Evolutionary conservation across 352 stramenopile genomes (phyloP).

Genomic region (Thalassiosira oceanica): DNA sequence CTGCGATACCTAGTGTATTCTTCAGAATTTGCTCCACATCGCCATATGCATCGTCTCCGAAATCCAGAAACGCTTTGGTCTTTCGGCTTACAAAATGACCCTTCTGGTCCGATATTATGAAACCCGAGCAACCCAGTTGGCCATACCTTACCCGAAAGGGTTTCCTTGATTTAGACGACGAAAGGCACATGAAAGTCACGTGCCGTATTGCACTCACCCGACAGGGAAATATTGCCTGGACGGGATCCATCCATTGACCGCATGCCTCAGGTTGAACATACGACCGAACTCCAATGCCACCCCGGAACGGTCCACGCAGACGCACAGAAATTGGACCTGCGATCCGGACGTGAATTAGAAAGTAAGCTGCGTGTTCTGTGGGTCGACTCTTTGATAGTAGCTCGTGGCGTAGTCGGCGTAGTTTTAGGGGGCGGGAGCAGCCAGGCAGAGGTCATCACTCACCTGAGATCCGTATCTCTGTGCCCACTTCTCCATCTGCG

Average conservation of each 20-base stretch:
- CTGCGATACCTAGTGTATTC: slow-evolving; percentile 14
- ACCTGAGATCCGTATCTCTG: not conserved
- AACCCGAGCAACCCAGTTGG: slow-evolving; percentile 56
- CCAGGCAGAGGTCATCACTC: too few relatives aligned
- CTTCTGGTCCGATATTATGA: slow-evolving; percentile 46
- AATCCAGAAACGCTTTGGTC: slow-evolving; percentile 43
- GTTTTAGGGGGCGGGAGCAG: too few relatives aligned
- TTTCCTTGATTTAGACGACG: not conserved
- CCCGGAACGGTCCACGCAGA: slow-evolving; percentile 39
- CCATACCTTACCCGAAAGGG: slow-evolving; percentile 25
- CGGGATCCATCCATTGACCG: slow-evolving; percentile 45
- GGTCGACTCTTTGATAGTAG: too few relatives aligned
- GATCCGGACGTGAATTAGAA: slow-evolving; percentile 20
- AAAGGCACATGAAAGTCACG: not conserved
- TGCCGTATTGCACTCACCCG: slow-evolving; percentile 27
- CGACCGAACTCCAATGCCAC: slow-evolving; percentile 37
- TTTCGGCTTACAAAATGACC: slow-evolving; percentile 62
- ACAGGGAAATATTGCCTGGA: slow-evolving; percentile 40
- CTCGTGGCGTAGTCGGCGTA: too few relatives aligned
- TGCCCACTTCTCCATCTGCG: slow-evolving; percentile 52
- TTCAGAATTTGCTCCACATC: slow-evolving; percentile 45
- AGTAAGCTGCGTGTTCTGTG: too few relatives aligned
- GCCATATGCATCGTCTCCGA: slow-evolving; percentile 37
- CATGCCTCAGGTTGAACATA: slow-evolving; percentile 36
- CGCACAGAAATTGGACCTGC: slow-evolving; percentile 47